Conservation (phyloP, 306 rosid species). For the Argentina anserina region DNA sequence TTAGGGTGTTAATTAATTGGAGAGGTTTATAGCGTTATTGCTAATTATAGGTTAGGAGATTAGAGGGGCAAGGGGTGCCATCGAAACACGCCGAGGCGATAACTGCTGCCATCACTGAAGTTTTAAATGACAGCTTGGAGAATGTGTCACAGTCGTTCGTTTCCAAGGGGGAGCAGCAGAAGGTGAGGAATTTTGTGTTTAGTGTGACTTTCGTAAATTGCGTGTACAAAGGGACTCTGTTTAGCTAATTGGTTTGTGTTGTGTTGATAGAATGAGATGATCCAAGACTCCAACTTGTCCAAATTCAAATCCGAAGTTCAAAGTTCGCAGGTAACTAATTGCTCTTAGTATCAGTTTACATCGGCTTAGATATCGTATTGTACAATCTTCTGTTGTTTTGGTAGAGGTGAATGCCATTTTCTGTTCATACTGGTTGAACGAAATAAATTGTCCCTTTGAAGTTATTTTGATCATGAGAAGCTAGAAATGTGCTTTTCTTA, state of each 20-base stretch:
- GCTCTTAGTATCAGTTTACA: neutral
- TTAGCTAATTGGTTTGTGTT: neutral
- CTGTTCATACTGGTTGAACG: neutral
- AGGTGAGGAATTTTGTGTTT: constrained; percentile 36
- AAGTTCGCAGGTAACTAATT: constrained; percentile 72
- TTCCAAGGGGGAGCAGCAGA: constrained; percentile 84
- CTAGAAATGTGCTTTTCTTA: neutral
- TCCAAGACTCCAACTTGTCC: constrained; percentile 73
- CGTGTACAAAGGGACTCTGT: neutral
- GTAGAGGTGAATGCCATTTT: neutral
- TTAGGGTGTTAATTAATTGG: neutral
- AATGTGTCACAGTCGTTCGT: constrained; percentile 75
- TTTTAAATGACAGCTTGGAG: constrained; percentile 78
- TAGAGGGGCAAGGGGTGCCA: constrained; percentile 85
- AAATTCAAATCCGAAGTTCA: constrained; percentile 91
- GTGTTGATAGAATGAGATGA: constrained; percentile 56
- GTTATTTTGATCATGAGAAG: neutral
- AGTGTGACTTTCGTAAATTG: neutral
- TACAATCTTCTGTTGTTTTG: neutral
- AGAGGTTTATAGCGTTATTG: neutral
- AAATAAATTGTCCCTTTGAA: neutral
- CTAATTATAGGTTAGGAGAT: constrained; percentile 59
- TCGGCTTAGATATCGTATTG: neutral
- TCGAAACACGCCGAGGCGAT: constrained; percentile 90
- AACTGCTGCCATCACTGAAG: constrained; percentile 82